Conservation (phyloP, 75 land plant species). For the Pinus tabuliformis region DNA sequence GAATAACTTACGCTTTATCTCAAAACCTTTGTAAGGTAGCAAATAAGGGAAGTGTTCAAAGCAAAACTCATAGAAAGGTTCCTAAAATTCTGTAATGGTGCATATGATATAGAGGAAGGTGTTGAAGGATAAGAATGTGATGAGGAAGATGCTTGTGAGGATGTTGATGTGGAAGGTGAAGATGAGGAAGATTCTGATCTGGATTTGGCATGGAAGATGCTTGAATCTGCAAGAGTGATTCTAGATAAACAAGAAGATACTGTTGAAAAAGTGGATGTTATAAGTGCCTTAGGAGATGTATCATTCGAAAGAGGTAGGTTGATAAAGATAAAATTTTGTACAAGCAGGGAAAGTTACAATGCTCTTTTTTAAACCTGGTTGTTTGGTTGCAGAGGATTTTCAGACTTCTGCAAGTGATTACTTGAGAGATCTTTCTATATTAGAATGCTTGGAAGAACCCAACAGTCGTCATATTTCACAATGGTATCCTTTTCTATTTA, state of each 20-base stretch:
- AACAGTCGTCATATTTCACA: slow-evolving; percentile 75
- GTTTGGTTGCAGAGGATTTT: slow-evolving; percentile 73
- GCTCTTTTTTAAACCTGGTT: not conserved
- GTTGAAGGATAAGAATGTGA: slow-evolving; percentile 7
- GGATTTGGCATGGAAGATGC: slow-evolving; percentile 60
- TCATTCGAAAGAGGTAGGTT: slow-evolving; percentile 87
- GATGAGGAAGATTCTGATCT: slow-evolving; percentile 9
- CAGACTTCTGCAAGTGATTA: slow-evolving; percentile 85
- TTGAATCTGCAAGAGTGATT: slow-evolving; percentile 94
- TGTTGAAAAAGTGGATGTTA: slow-evolving; percentile 27
- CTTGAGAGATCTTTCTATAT: slow-evolving; percentile 64
- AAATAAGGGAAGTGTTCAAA: too few species aligned
- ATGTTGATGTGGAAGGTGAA: not conserved
- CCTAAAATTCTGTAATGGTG: not conserved
- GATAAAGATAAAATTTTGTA: not conserved
- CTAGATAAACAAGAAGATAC: slow-evolving; percentile 16
- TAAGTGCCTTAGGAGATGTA: slow-evolving; percentile 85
- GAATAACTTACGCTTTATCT: too few species aligned
- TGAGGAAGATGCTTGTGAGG: slow-evolving; percentile 4
- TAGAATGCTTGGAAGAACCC: slow-evolving; percentile 75
- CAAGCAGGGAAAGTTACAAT: not conserved
- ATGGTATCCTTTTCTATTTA: slow-evolving; percentile 60
- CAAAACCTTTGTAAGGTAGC: too few species aligned
- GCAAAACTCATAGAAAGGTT: too few species aligned
- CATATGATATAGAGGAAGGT: slow-evolving; percentile 1